Evolutionary conservation across 495 filamentous ascomycete genomes (phyloP), one percentile per base, ranked within the genome.

Genomic region (Letharia lupina): DNA sequence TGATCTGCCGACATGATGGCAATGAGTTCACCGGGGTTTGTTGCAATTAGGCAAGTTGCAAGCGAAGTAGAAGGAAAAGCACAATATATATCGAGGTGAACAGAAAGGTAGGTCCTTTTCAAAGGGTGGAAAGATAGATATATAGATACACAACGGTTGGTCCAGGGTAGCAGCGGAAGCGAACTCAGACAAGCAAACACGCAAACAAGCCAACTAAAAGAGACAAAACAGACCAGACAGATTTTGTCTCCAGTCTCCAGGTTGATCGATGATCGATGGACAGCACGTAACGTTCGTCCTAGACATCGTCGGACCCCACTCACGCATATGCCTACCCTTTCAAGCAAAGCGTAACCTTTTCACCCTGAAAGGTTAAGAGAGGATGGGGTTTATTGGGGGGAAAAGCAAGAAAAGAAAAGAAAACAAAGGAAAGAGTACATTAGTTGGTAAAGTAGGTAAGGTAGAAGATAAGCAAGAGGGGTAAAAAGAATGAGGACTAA

Each of bases 1-100:
- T 68, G 68, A 33, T 68, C 68, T 35, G 65, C 58, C n/a, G 69
- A 68, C 68, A 72, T 68, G 40, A 60, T 52, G 60, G 47, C 68
- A 47, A 45, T 40, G 41, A 7, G 33, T 52, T 57, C 52, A 56
- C 28, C 7, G 20, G 7, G 18, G 8, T 48, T 12, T n/a, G 6
- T 16, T 39, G 33, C 42, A 28, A 13, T 37, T 37, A 45, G 18
- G 45, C 33, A 65, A 39, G 10, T 35, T 13, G 33, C 15, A 20
- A 47, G 44, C 44, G 20, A n/a, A 16, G 31, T 4, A 56, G 52
- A 15, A 37, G 13, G 31, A 12, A 37, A 37, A 20, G 6, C 13
- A 9, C 0, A n/a, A 33, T 15, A 31, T 31, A 15, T 54, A 31
- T 33, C 12, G 16, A 16, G 7, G 6, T 54, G 28, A 33, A 54